These are phyloP conservation scores for Xylariaceae sp. DNA, from an alignment of 2,329 filamentous ascomycete species.

Conservation along the genomic window DNA sequence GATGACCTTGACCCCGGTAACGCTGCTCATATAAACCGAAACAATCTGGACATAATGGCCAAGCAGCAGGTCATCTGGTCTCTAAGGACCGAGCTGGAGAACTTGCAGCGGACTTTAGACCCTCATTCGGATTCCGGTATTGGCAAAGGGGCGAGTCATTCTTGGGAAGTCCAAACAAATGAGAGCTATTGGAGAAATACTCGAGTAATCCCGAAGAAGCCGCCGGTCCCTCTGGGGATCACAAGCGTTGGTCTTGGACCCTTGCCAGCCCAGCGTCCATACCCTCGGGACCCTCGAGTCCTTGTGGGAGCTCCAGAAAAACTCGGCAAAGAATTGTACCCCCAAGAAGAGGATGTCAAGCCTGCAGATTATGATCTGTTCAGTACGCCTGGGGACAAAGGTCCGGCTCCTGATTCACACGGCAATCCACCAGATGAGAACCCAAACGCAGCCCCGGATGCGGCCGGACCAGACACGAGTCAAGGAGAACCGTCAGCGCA, in stretches of 20 bases:
- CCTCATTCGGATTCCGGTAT: background rate
- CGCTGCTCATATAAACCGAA: conserved; percentile 10
- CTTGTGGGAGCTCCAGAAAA: conserved; percentile 17
- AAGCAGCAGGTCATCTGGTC: conserved; percentile 21
- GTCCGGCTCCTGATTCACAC: background rate
- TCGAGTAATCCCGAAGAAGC: conserved; percentile 4
- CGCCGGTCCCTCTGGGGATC: conserved; percentile 17
- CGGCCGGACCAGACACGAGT: background rate
- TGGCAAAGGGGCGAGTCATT: conserved; percentile 10
- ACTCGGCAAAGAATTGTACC: conserved; percentile 4
- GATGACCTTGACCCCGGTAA: conserved; percentile 23
- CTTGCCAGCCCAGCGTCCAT: conserved; percentile 21
- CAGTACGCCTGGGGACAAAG: background rate
- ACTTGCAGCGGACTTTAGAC: conserved; percentile 7
- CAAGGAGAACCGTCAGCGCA: background rate
- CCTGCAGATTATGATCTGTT: background rate
- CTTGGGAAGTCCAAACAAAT: conserved; percentile 3
- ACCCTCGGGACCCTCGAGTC: conserved; percentile 12
- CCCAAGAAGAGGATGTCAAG: background rate
- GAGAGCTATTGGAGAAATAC: conserved; percentile 11
- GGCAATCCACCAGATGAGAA: too few relatives aligned
- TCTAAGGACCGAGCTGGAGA: conserved; percentile 19
- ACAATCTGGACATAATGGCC: conserved; percentile 25
- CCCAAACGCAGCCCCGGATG: too few relatives aligned
- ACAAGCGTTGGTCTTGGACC: conserved; percentile 14